phyloP scores from a whole-genome alignment of 768 basidiomycete species.

The Lactifluus hygrophoroides region DNA sequence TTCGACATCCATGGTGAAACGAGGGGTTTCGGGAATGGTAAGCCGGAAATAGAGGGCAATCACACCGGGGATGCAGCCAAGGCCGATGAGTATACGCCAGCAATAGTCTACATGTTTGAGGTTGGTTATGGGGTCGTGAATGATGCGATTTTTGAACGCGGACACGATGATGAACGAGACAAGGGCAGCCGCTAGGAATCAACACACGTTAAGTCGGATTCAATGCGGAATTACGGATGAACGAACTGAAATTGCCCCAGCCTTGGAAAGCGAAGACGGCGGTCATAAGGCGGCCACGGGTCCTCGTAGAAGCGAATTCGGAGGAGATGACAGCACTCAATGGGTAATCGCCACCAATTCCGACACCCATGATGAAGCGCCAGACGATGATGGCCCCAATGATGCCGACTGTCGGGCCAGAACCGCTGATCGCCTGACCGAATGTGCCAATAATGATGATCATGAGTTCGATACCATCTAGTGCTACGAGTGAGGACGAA shows the following conservation, averaged over 20 bases:
- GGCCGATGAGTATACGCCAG: constrained; percentile 85
- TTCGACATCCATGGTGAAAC: constrained; percentile 89
- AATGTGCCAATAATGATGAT: constrained; percentile 78
- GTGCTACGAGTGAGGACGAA: background rate
- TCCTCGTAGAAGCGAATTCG: constrained; percentile 73
- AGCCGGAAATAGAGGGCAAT: constrained; percentile 88
- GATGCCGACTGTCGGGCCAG: constrained; percentile 56
- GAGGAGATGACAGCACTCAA: constrained; percentile 80
- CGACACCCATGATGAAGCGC: constrained; percentile 77
- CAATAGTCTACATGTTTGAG: constrained; percentile 55
- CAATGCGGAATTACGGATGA: background rate
- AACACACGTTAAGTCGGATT: background rate
- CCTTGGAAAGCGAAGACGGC: constrained; percentile 83
- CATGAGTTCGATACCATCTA: constrained; percentile 67
- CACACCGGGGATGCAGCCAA: constrained; percentile 74
- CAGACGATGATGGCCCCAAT: constrained; percentile 74
- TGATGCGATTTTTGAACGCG: constrained; percentile 57
- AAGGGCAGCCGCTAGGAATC: constrained; percentile 46
- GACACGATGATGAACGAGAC: constrained; percentile 54
- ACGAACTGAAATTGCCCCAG: constrained; percentile 74
- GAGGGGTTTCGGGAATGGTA: constrained; percentile 88
- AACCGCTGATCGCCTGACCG: constrained; percentile 67
- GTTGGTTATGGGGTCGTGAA: constrained; percentile 35
- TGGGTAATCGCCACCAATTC: constrained; percentile 88
- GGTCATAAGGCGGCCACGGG: constrained; percentile 81